These are phyloP conservation scores for Colletotrichum gigasporum DNA, from an alignment of 2,329 filamentous ascomycete species.

Conservation along the genomic window DNA sequence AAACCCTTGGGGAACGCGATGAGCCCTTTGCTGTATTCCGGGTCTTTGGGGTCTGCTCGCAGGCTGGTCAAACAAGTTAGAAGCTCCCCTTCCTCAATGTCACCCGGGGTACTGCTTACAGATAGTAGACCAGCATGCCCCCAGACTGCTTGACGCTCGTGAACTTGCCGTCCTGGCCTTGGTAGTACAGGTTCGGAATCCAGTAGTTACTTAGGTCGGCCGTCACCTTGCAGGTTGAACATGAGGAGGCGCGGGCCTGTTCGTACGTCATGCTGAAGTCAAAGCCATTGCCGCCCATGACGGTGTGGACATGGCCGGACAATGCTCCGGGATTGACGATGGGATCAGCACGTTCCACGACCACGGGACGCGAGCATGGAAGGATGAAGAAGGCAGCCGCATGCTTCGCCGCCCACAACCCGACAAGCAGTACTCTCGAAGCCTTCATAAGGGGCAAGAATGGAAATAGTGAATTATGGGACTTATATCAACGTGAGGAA, in stretches of 20 bases:
- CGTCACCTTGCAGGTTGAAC: constrained; percentile 71
- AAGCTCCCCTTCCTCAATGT: too few species aligned
- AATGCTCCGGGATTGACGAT: constrained; percentile 64
- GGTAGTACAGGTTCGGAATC: constrained; percentile 65
- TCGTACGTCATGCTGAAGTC: constrained; percentile 62
- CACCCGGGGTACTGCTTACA: constrained; percentile 43
- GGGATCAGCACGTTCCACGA: constrained; percentile 63
- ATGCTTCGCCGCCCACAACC: not conserved
- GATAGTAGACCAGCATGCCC: constrained; percentile 60
- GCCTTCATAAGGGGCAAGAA: constrained; percentile 7
- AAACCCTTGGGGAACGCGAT: constrained; percentile 69
- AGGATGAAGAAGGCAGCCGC: constrained; percentile 30
- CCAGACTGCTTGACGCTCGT: constrained; percentile 51
- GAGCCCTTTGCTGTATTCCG: constrained; percentile 55
- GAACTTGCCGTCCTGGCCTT: constrained; percentile 65
- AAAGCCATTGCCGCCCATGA: constrained; percentile 72
- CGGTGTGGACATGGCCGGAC: constrained; percentile 66
- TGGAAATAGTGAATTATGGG: too few species aligned
- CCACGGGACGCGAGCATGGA: constrained; percentile 31
- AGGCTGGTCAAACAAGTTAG: constrained; percentile 40
- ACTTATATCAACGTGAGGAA: too few species aligned
- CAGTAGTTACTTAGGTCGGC: constrained; percentile 75
- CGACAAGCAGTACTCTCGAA: not conserved
- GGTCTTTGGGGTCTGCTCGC: constrained; percentile 48
- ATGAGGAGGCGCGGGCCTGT: constrained; percentile 61